phyloP scores from a whole-genome alignment of 495 filamentous ascomycete genomes.

The Daldinia loculata region DNA sequence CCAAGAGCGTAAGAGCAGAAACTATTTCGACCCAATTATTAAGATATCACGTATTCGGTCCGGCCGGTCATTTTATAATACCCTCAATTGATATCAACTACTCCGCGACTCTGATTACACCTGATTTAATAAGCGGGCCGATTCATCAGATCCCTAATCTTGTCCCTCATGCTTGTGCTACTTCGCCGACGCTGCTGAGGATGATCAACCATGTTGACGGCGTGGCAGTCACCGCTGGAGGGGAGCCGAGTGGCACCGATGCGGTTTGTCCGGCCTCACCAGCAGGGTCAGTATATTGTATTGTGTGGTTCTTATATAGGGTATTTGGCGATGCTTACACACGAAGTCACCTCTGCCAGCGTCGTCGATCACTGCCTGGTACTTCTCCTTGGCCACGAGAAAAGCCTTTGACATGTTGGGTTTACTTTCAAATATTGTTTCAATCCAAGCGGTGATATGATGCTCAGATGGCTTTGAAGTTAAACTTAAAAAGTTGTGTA shows the following conservation, averaged over 20 bases:
- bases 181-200: constrained; percentile 44
- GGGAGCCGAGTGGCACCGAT: constrained; percentile 40
- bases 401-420: constrained; percentile 43
- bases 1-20: too few species aligned
- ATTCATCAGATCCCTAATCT: constrained; percentile 41
- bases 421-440: constrained; percentile 1
- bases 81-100: background rate
- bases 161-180: constrained; percentile 37
- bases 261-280: constrained; percentile 45
- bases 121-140: constrained; percentile 41
- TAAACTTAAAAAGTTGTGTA: background rate
- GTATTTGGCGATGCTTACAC: constrained; percentile 31
- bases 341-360: constrained; percentile 45
- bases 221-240: constrained; percentile 41
- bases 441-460: background rate
- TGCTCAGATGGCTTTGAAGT: background rate
- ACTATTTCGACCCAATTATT: too few species aligned
- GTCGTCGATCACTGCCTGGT: constrained; percentile 45
- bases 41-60: background rate
- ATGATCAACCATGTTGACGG: constrained; percentile 38
- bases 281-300: constrained; percentile 7
- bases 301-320: background rate
- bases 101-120: background rate
- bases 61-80: constrained; percentile 12
- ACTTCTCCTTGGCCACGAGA: constrained; percentile 45